Base-by-base conservation (phyloP, 441 rosid genomes). In the Gossypium gossypioides region DNA sequence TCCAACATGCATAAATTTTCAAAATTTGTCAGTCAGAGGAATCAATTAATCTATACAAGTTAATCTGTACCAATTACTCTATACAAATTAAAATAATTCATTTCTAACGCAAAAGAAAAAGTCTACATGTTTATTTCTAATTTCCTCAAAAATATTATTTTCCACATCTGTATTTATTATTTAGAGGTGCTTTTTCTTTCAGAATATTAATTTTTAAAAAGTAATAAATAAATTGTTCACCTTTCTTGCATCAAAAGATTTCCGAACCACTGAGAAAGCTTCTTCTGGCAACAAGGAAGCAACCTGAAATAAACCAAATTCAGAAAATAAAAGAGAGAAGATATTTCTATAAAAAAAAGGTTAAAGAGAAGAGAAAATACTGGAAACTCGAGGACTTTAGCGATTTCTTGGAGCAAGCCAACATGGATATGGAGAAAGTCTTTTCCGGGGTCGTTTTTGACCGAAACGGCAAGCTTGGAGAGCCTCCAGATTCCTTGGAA, bases 231-330 rank as follows among this genome's bases (percentile, higher is more conserved):
- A 66, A 44, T 32, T 16, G 7, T 18, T 19, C 15, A 68, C 97
- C 97, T 90, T 91, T 76, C 99, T 85, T 29, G 99, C 97, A 71
- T 94, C 99, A 76, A 91, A 94, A 3, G 97, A 91, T 79, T 91
- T 94, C 81, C 98, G 81, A 75, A 90, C 80, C 10, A 94, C 88
- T 12, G 91, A 22, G 80, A 94, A 89, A 13, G 97, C 97, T 80
- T 91, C 90, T 8, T 77, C 75, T 1, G 98, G 97, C 79, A 91
- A 74, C 96, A 94, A 81, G 0, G 97, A 82, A 75, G 97, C 92
- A 75, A 94, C 97, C 98, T 93, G 74, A 40, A 46, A 74, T 40
- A 37, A 66, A 22, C 25, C 13, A 22, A 25, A 66, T 52, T 42
- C 34, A 34, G 72, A 32, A 18, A 16, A 51, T 1, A 2, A 51